Conservation (phyloP, 202 grass and related monocot species). For the Hordeum pubiflorum region DNA sequence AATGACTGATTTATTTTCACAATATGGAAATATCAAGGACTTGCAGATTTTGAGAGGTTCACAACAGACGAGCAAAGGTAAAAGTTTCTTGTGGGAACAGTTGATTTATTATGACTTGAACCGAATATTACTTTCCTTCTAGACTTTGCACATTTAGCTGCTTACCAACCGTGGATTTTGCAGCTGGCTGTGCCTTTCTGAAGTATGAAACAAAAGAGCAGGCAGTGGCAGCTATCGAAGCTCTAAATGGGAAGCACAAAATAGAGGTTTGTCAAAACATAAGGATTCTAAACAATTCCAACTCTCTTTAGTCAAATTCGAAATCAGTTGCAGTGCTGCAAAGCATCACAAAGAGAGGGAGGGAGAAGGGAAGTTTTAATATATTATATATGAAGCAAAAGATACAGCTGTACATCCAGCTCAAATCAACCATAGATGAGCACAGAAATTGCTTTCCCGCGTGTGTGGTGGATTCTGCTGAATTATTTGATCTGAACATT, state of each 20-base stretch:
- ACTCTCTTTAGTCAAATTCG: background rate
- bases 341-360: background rate
- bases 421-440: background rate
- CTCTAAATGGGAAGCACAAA: constrained; percentile 85
- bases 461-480: constrained; percentile 1
- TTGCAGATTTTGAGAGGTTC: constrained; percentile 92
- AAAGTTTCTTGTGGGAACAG: background rate
- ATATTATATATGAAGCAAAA: background rate
- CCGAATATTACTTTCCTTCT: background rate
- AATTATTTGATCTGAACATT: background rate
- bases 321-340: background rate
- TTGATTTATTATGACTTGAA: background rate
- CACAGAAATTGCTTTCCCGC: background rate
- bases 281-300: background rate
- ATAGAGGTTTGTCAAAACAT: constrained; percentile 69
- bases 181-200: constrained; percentile 93
- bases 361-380: background rate
- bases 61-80: constrained; percentile 97
- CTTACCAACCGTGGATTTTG: constrained; percentile 27
- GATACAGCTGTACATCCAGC: background rate
- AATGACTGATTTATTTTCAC: constrained; percentile 67
- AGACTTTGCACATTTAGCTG: constrained; percentile 6
- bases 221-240: constrained; percentile 82
- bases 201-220: constrained; percentile 98
- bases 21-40: constrained; percentile 82